Evolutionary conservation across 176 grass and related monocot species (phyloP), one percentile per base, ranked within the genome.

Genomic region (Musa troglodytarum): DNA sequence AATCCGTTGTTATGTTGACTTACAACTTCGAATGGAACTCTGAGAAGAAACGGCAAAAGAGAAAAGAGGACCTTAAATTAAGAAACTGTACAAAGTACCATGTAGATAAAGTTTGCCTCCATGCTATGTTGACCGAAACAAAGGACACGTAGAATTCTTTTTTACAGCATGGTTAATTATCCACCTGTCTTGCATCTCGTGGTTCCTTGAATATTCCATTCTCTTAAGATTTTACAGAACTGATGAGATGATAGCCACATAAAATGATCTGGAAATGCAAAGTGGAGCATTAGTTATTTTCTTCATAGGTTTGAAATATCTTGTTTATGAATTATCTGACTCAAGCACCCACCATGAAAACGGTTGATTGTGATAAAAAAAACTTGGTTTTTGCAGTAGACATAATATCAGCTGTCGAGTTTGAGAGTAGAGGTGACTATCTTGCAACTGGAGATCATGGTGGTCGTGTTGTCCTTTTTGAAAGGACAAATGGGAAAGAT

Each of bases 381-480:
- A 25, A 50, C n/a, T 13, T 28, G 15, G 26, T 17, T 69, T 19
- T 15, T 52, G 50, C 76, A 89, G 87, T 58, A 19, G 87, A 85
- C 11, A 67, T 65, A 0, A 58, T 89, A 69, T 89, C 87, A 5
- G 77, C 80, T 0, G 15, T 85, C 20, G 83, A 89, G 43, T 85
- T 85, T 49, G 87, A 89, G 52, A 53, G 50, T 55, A 24, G 67
- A 50, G 87, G 87, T 28, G 74, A 89, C 59, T 53, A 80, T 57
- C 68, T 89, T 56, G 83, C 83, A 34, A 68, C 73, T 52, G 83
- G 80, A 49, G 87, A 89, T 81, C 70, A 89, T 70, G 76, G 83
- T 13, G 87, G 87, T 21, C 87, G 83, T 22, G 23, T 82, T 67
- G 71, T 85, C 65, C n/a, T 89, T 73, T 85, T 85, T 52, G 66